Evolutionary conservation across 257 asterid species (phyloP).

Genomic region (Solanum tacnaense): DNA sequence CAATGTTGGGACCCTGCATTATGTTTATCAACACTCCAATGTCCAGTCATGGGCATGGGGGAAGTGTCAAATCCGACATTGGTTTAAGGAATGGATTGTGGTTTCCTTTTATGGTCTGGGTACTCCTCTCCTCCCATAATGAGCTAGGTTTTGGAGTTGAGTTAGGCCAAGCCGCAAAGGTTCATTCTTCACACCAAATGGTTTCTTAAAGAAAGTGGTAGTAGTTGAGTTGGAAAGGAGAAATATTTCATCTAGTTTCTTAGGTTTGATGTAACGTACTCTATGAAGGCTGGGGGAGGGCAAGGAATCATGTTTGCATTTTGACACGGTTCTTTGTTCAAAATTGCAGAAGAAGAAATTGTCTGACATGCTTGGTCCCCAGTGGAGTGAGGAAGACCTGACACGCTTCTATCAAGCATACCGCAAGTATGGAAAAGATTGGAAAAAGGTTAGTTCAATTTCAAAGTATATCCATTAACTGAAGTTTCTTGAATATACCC

Average conservation of each 20-base stretch:
- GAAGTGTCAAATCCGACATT: not conserved
- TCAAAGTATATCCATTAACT: not conserved
- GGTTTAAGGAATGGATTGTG: not conserved
- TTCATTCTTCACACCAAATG: not conserved
- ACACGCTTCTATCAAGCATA: constrained; percentile 74
- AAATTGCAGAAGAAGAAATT: constrained; percentile 74
- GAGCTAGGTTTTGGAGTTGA: not conserved
- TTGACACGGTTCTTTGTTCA: not conserved
- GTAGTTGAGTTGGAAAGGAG: not conserved
- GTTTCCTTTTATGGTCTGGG: not conserved
- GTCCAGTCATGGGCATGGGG: not conserved
- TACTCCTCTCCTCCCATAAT: not conserved
- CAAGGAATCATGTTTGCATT: not conserved
- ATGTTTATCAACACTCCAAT: not conserved
- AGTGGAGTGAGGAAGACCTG: constrained; percentile 76
- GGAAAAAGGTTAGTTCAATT: constrained; percentile 72
- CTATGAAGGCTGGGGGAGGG: not conserved
- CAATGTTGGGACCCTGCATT: not conserved
- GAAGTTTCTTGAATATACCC: not conserved
- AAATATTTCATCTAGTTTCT: not conserved
- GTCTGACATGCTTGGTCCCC: constrained; percentile 67
- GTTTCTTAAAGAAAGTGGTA: not conserved
- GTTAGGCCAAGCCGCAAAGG: not conserved
- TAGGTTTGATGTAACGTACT: not conserved
- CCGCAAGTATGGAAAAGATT: constrained; percentile 73